phyloP scores from a whole-genome alignment of 306 rosid genomes.

The Fragaria nilgerrensis region DNA sequence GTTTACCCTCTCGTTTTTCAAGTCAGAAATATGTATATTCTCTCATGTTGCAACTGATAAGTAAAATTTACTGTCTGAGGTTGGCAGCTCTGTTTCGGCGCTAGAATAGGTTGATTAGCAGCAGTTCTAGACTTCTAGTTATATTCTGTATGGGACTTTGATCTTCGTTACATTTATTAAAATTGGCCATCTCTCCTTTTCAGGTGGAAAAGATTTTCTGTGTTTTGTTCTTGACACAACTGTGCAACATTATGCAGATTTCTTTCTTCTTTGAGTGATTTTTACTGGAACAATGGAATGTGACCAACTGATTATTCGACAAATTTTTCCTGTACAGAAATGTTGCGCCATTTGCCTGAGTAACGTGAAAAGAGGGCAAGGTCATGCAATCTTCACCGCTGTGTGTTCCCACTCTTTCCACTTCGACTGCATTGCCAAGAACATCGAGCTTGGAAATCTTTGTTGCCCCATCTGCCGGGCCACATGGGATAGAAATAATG shows the following conservation, averaged over 20 bases:
- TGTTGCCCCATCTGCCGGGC: constrained; percentile 19
- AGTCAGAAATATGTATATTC: not conserved
- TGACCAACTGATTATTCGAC: not conserved
- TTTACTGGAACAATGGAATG: not conserved
- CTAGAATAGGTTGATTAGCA: not conserved
- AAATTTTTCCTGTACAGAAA: constrained; percentile 3
- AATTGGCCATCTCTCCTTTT: not conserved
- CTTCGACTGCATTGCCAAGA: constrained; percentile 13
- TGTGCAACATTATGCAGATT: not conserved
- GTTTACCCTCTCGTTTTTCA: not conserved
- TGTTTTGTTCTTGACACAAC: not conserved
- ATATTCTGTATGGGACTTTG: not conserved
- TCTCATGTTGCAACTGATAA: not conserved
- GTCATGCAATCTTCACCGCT: constrained; percentile 20
- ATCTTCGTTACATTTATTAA: not conserved
- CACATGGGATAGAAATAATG: constrained; percentile 1
- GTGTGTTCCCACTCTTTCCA: constrained; percentile 18
- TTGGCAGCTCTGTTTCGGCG: not conserved
- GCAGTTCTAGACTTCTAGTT: not conserved
- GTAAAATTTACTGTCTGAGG: not conserved
- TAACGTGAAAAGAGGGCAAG: constrained; percentile 4
- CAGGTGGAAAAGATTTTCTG: not conserved
- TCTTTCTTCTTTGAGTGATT: not conserved
- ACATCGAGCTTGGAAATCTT: constrained; percentile 11
- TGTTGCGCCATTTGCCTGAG: constrained; percentile 9